phyloP scores from a whole-genome alignment of 108 stramenopile genomes.

The Parietichytrium sp. region DNA sequence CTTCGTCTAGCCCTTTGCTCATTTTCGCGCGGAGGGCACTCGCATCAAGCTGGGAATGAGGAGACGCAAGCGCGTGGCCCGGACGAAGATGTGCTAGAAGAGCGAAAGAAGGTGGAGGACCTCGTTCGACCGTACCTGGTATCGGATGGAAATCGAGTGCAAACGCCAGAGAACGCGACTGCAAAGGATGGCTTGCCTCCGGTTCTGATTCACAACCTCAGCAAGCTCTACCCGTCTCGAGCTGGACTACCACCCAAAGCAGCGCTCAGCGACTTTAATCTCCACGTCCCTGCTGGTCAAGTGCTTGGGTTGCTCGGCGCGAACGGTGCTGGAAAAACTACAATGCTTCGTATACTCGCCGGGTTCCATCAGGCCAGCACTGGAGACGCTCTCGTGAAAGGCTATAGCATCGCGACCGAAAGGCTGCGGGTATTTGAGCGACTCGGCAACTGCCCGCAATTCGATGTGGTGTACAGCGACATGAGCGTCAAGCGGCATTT shows the following conservation, averaged over 20 bases:
- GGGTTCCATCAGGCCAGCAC: neutral
- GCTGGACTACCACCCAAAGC: conserved; percentile 36
- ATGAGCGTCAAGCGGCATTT: conserved; percentile 83
- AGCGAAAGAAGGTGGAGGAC: too few species aligned
- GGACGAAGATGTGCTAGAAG: too few species aligned
- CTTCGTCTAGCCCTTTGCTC: too few species aligned
- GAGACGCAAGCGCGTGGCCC: too few species aligned
- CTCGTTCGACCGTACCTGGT: too few species aligned
- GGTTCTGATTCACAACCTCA: neutral
- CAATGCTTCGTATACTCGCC: conserved; percentile 33
- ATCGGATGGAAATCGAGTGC: too few species aligned
- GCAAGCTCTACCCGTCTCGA: conserved; percentile 14
- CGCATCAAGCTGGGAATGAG: too few species aligned
- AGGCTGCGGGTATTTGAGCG: neutral
- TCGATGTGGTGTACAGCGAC: conserved; percentile 62
- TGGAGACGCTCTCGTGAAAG: neutral
- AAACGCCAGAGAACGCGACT: too few species aligned
- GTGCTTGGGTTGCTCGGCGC: conserved; percentile 64
- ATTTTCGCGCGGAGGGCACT: too few species aligned
- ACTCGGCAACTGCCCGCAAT: neutral
- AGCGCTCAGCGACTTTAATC: conserved; percentile 52
- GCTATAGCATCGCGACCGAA: neutral
- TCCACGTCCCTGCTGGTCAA: conserved; percentile 53
- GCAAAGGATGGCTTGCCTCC: too few species aligned
- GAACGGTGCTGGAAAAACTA: conserved; percentile 68